Percentiles rank a stretch among this genome's conserved stretches.
These are phyloP conservation scores for Stachybotrys echinatus DNA, from an alignment of 2,329 filamentous ascomycete species.

Conservation along the genomic window DNA sequence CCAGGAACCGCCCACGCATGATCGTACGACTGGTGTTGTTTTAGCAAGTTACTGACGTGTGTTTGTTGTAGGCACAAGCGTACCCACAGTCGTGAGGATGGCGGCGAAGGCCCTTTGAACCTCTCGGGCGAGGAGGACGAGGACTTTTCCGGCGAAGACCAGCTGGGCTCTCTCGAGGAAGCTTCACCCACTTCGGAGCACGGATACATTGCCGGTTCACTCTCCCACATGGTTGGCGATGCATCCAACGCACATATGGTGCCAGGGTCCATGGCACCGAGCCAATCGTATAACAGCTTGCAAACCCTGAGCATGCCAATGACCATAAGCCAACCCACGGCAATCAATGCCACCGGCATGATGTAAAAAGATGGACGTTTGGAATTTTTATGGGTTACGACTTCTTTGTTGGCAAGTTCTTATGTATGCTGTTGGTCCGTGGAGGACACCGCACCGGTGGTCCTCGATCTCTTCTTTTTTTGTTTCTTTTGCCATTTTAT, in stretches of 20 bases:
- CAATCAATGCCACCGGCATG: slow-evolving; percentile 39
- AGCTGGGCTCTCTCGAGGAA: slow-evolving; percentile 74
- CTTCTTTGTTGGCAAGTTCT: slow-evolving; percentile 4
- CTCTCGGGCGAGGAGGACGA: slow-evolving; percentile 82
- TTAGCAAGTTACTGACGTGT: slow-evolving; percentile 8
- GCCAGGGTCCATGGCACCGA: slow-evolving; percentile 14
- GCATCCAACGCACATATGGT: slow-evolving; percentile 12
- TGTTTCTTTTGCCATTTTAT: slow-evolving; percentile 15
- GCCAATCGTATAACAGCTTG: slow-evolving; percentile 48
- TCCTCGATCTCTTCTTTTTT: slow-evolving; percentile 10
- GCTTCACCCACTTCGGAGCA: slow-evolving; percentile 68
- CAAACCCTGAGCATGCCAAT: slow-evolving; percentile 61
- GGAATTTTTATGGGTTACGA: slow-evolving; percentile 20
- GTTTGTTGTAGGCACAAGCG: slow-evolving; percentile 71
- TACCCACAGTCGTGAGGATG: slow-evolving; percentile 61
- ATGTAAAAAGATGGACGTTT: slow-evolving; percentile 28
- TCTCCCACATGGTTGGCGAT: slow-evolving; percentile 39
- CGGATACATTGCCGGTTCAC: slow-evolving; percentile 51
- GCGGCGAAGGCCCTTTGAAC: slow-evolving; percentile 51
- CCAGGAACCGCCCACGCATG: too few relatives aligned
- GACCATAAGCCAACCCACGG: slow-evolving; percentile 52
- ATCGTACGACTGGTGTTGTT: too few relatives aligned
- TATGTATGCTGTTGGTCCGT: background rate
- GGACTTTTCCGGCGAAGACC: slow-evolving; percentile 76
- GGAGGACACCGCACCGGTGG: slow-evolving; percentile 2